Evolutionary conservation across 2,329 filamentous ascomycete species (phyloP), one percentile per base, ranked within the genome.

Genomic region (Colletotrichum sp.): DNA sequence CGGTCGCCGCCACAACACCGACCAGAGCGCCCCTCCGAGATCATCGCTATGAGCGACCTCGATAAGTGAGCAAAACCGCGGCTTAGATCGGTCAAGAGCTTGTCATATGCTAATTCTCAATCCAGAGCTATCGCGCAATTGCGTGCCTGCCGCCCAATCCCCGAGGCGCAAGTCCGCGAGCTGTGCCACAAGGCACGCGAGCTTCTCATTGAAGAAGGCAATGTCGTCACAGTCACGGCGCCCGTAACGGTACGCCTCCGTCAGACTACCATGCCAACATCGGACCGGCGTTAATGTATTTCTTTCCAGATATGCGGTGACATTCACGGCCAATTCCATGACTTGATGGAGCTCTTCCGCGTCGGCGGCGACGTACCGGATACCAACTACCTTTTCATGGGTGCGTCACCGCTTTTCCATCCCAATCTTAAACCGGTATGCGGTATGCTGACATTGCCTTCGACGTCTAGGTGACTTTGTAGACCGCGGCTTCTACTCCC

Each of bases 341-440:
- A 98, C 83, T 86, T 98, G 81, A 98, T 98, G 96, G 96, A 98
- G 85, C 92, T 98, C 8, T 98, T 98, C 83, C 92, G 96, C 69
- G 96, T 98, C 6, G 96, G 96, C 77, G 96, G 96, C 78, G 95
- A 98, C 83, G 95, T 98, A 6, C 96, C 96, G 55, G 96, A 98
- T 82, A 98, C 96, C 36, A 98, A 98, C 83, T 98, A 98, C 85
- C 92, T 98, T 5, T 98, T 98, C 87, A 98, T 98, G 95, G 96
- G 94, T 95, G 88, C 61, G 86, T 48, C 71, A 43, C 34, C 58
- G 30, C 26, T n/a, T 12, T 34, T 28, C 21, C 34, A 24, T n/a
- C 15, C 7, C 8, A 12, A 32, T 15, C 30, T 21, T 26, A 28
- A 63, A 15, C 18, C n/a, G 12, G n/a, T 52, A 52, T 24, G 43